Base-by-base conservation (phyloP, 345 rosid species). In the Eucalyptus cladocalyx region DNA sequence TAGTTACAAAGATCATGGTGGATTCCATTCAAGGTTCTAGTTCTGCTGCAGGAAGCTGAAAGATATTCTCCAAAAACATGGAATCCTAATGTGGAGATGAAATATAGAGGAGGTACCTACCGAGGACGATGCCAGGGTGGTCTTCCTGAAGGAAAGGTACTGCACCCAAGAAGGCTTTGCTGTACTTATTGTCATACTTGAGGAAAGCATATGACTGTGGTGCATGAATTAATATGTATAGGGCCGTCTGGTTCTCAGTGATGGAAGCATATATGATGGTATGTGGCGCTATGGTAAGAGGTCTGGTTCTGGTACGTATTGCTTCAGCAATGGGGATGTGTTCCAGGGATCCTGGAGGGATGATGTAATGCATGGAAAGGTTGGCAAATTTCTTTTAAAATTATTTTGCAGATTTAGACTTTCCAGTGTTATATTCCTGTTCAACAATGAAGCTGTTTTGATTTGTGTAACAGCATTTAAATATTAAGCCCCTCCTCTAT, bases 331-430 rank as follows among this genome's bases (percentile, higher is more conserved):
- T 89, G 99, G 99, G 45, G 99, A 98, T 89, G 97, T 97, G 54
- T 98, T 98, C 93, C 99, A 98, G 92, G 99, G 99, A 69, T 95
- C 97, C 56, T 98, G 99, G 99, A 94, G 99, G 90, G 99, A 97
- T 86, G 99, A 98, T 92, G 86, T 94, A 88, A 96, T 98, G 94
- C 99, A 98, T 92, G 99, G 99, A 90, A 98, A 98, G 99, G 99
- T 97, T 83, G 89, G 53, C 87, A 14, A 89, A 90, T 51, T 76
- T 53, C 80, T 69, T 37, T 34, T 43, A 86, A 86, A 62, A 37
- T 86, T 53, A 81, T 87, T 83, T 86, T 86, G 60, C 47, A 37
- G 10, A 34, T 87, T 34, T 54, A 34, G n/a, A 60, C 45, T 34
- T 87, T 87, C 67, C 58, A 51, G 48, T 2, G 43, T 54, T 87